phyloP scores from a whole-genome alignment of 768 basidiomycete species.

The Lactarius vividus region DNA sequence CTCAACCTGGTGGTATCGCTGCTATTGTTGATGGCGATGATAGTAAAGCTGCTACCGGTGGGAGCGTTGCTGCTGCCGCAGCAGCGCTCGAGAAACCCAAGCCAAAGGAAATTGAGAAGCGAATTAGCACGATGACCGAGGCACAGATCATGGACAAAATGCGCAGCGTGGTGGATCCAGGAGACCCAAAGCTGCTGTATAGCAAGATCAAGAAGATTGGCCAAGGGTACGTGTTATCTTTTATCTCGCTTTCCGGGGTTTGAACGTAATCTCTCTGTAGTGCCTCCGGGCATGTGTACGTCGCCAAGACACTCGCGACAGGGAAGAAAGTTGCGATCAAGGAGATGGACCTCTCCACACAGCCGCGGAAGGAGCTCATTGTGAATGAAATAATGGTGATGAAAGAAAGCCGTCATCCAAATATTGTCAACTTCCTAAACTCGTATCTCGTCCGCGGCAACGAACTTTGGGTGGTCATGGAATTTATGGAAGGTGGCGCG shows the following conservation, averaged over 20 bases:
- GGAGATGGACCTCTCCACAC: constrained; percentile 95
- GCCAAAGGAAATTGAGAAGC: constrained; percentile 70
- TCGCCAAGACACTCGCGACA: constrained; percentile 83
- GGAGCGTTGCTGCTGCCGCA: constrained; percentile 65
- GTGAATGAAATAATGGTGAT: constrained; percentile 98
- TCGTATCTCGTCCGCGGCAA: constrained; percentile 84
- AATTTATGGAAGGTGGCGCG: constrained; percentile 98
- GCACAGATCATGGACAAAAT: constrained; percentile 98
- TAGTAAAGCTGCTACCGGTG: constrained; percentile 33
- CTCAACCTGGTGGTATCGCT: constrained; percentile 51
- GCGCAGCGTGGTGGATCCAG: constrained; percentile 77
- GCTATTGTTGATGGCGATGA: constrained; percentile 47
- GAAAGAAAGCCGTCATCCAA: constrained; percentile 97
- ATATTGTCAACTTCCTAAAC: constrained; percentile 94
- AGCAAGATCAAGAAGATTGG: constrained; percentile 99
- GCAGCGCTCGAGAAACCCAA: constrained; percentile 58
- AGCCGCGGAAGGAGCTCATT: constrained; percentile 95
- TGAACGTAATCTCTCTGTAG: constrained; percentile 40
- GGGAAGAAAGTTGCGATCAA: constrained; percentile 95
- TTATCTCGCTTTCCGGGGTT: constrained; percentile 8
- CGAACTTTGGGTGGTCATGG: constrained; percentile 98
- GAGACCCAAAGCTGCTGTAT: constrained; percentile 88
- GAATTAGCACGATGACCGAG: constrained; percentile 96
- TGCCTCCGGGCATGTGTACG: constrained; percentile 96
- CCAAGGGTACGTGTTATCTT: constrained; percentile 71